These are phyloP conservation scores for Trichaptum fuscoviolaceum DNA, from an alignment of 768 basidiomycete species.

Conservation along the genomic window DNA sequence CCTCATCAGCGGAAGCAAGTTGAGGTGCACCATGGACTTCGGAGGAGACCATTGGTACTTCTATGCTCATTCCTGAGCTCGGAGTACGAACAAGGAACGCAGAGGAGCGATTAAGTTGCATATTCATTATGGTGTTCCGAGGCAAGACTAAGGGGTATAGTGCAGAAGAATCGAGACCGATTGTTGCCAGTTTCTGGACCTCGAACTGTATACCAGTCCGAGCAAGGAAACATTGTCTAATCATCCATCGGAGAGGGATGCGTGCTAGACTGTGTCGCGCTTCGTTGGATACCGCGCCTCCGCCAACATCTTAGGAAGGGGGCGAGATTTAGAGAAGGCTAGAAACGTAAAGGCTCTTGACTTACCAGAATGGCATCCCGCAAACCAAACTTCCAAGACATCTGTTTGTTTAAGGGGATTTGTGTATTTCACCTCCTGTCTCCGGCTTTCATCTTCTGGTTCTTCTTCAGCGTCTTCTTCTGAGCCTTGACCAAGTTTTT, in stretches of 20 bases:
- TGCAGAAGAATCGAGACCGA: slow-evolving; percentile 8
- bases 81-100: slow-evolving; percentile 2
- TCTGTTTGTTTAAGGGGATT: slow-evolving; percentile 13
- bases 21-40: not conserved
- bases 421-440: not conserved
- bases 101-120: too few relatives aligned
- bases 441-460: too few relatives aligned
- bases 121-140: slow-evolving; percentile 3
- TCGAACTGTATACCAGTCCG: slow-evolving; percentile 12
- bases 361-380: slow-evolving; percentile 21
- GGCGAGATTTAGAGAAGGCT: not conserved
- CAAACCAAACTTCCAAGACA: slow-evolving; percentile 27
- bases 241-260: slow-evolving; percentile 17
- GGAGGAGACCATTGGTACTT: not conserved
- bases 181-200: not conserved
- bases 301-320: slow-evolving; percentile 14
- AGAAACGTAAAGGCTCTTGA: too few relatives aligned
- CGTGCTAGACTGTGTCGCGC: slow-evolving; percentile 6
- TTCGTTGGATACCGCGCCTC: slow-evolving; percentile 12
- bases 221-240: slow-evolving; percentile 13
- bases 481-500: too few relatives aligned
- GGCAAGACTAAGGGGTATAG: slow-evolving; percentile 1
- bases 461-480: too few relatives aligned
- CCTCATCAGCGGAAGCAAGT: slow-evolving; percentile 11
- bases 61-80: slow-evolving; percentile 10